Evolutionary conservation across 2,329 filamentous ascomycete species (phyloP).

Genomic region (Aplosporella prunicola): DNA sequence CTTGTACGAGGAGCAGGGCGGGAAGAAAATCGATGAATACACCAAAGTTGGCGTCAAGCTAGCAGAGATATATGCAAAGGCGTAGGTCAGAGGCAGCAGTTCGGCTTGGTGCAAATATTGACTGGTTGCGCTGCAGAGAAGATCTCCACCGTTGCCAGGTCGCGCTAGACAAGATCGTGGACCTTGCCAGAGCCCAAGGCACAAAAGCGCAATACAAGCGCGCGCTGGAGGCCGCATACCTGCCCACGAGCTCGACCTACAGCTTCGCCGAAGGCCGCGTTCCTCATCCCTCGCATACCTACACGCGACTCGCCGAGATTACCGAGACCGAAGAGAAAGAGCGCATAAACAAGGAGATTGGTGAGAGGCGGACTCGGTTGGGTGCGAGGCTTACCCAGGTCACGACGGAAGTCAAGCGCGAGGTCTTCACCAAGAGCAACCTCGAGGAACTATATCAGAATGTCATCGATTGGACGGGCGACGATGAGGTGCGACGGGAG

Average conservation of each 20-base stretch:
- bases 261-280: conserved; percentile 73
- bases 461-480: conserved; percentile 80
- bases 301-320: conserved; percentile 72
- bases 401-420: conserved; percentile 75
- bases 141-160: conserved; percentile 50
- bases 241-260: conserved; percentile 77
- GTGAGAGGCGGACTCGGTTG: conserved; percentile 75
- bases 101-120: neutral
- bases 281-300: conserved; percentile 69
- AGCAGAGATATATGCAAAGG: conserved; percentile 62
- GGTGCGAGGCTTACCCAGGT: conserved; percentile 78
- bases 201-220: conserved; percentile 64
- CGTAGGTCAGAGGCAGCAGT: no score
- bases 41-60: conserved; percentile 63
- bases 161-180: conserved; percentile 69
- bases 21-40: conserved; percentile 62
- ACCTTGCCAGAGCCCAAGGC: conserved; percentile 63
- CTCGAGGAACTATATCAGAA: conserved; percentile 74
- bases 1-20: conserved; percentile 70
- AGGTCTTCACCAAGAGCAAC: conserved; percentile 66
- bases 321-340: conserved; percentile 80
- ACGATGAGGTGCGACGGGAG: conserved; percentile 72
- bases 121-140: conserved; percentile 40
- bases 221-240: conserved; percentile 58
- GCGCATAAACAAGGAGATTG: conserved; percentile 81